Evolutionary conservation across 1,284 basidiomycete species (phyloP), one percentile per base, ranked within the genome.

Genomic region (Rhodotorula sp.): DNA sequence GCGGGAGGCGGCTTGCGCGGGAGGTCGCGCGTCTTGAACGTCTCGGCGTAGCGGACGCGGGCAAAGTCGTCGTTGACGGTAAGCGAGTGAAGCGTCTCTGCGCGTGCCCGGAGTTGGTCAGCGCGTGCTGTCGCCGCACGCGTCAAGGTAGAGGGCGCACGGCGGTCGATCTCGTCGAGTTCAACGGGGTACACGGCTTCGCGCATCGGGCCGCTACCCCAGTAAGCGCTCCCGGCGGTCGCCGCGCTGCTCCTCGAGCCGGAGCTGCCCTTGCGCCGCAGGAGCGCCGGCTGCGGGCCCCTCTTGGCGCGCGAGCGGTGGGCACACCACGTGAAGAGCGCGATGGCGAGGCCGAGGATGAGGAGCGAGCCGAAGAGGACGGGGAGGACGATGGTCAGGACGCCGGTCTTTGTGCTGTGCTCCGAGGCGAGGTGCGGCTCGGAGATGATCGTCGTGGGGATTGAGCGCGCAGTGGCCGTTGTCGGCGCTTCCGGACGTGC

Each of bases 1-100:
- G 58, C 44, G 10, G 65, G 65, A 16, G 65, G 65, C 0, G 58
- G 65, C n/a, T 60, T 66, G 52, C 58, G 50, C 13, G 65, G 65
- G 4, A 66, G 49, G 41, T 52, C 60, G 60, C 41, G 41, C n/a
- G 61, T 27, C n/a, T 53, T 54, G 52, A 21, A 54, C 42, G 61
- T 48, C 3, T 3, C 25, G 25, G 34, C 13, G 13, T 10, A 16
- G 44, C 58, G 50, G 5, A 42, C 46, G 3, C 57, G 41, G 2
- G 57, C 42, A 19, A 52, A 12, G 49, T 50, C 63, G 7, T 65
- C 44, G 27, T 10, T 12, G 21, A 23, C 14, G 44, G 53, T 59
- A 42, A 45, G 17, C 7, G 56, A 19, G 7, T 49, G 17, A 42
- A 65, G 46, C 21, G 58, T n/a, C 9, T 48, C 58, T 48, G 17